Conservation (phyloP, 306 rosid genomes). For the peach (Prunus persica) region DNA sequence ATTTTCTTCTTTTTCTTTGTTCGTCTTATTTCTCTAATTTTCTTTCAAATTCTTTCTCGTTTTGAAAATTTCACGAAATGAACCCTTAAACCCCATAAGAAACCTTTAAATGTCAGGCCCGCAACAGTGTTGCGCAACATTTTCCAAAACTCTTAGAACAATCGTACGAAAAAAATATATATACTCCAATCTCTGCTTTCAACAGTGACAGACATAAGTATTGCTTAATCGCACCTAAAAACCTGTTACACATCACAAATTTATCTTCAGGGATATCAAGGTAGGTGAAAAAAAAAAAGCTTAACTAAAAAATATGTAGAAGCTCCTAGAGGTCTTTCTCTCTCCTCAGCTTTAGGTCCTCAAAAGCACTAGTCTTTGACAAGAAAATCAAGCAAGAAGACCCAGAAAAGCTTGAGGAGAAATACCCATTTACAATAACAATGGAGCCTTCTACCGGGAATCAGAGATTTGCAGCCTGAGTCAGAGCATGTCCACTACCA, state of each 20-base stretch:
- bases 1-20: background rate
- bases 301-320: background rate
- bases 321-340: background rate
- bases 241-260: constrained; percentile 58
- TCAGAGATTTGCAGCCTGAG: too few relatives aligned
- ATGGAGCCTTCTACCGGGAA: too few relatives aligned
- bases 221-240: constrained; percentile 97
- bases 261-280: background rate
- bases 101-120: background rate
- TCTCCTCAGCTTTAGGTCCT: too few relatives aligned
- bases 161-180: constrained; percentile 85
- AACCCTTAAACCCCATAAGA: background rate
- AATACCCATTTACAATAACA: too few relatives aligned
- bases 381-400: too few relatives aligned
- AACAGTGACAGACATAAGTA: constrained; percentile 89
- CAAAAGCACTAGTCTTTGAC: too few relatives aligned
- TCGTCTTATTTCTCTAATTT: background rate
- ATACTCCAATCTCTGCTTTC: constrained; percentile 94
- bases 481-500: too few relatives aligned
- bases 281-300: background rate
- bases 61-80: background rate
- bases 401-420: too few relatives aligned
- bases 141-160: constrained; percentile 95
- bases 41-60: background rate
- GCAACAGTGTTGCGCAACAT: constrained; percentile 70